Base-by-base conservation (phyloP, 2,329 filamentous ascomycete species). In the Pseudocercospora crystallina region DNA sequence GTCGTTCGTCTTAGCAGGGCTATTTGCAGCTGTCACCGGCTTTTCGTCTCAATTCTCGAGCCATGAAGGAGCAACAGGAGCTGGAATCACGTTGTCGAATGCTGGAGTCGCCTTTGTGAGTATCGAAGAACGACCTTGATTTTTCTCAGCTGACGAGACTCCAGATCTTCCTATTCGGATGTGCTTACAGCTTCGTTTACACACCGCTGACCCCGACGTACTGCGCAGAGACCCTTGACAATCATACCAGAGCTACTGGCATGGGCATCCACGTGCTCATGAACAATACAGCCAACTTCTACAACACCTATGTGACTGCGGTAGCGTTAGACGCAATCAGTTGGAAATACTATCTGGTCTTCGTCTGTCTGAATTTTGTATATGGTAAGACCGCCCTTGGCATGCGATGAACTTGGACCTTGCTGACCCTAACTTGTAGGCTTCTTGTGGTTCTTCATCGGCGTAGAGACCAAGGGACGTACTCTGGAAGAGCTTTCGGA, bases 381-480 rank as follows among this genome's bases (percentile, higher is more conserved):
- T 49, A 49, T 15, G 39, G 47, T 49, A 43, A 7, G 11, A 31
- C 12, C 26, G 14, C 9, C n/a, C 3, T 26, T 26, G 20, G 4
- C 20, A 26, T 26, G 3, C 20, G 20, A 26, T 7, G 20, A 26
- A 26, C 4, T 7, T 26, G 3, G 7, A 7, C 7, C 20, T 26
- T n/a, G 14, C 11, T 12, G 20, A 31, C 33, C n/a, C 5, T 15
- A 8, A 15, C 1, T 11, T 20, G 2, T 26, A 51, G 48, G 35
- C n/a, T 12, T 47, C 15, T 20, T 49, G 11, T 49, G 47, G 47
- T 76, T 74, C 53, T 60, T 62, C 47, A 56, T 65, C 45, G 62
- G 61, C 26, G 61, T 63, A 10, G 63, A 65, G 57, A 67, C 60
- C 4, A 56, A 54, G 14, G 57, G 58, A 17, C 45, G 57, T 17